Conservation (phyloP, 2,329 filamentous ascomycete genomes). For the Lojkania enalia region DNA sequence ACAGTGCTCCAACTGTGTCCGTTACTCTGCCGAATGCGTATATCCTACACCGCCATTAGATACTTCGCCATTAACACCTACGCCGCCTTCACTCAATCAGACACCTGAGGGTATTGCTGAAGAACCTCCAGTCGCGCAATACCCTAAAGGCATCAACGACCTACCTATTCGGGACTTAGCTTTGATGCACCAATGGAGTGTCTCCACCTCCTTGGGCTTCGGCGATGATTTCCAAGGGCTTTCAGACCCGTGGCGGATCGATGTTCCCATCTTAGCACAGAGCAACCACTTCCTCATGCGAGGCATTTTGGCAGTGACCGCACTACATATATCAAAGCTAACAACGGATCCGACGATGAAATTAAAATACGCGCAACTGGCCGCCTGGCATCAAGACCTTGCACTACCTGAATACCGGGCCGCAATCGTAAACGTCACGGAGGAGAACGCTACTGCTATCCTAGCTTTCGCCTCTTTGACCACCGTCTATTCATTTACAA, state of each 20-base stretch:
- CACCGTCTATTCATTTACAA: conserved; percentile 20
- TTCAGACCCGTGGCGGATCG: conserved; percentile 17
- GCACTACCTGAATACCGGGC: conserved; percentile 22
- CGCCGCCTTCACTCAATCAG: conserved; percentile 5
- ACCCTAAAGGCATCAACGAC: conserved; percentile 1
- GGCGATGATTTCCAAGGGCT: conserved; percentile 15
- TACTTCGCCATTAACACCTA: conserved; percentile 5
- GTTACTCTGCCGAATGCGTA: conserved; percentile 19
- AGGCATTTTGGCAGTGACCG: conserved; percentile 20
- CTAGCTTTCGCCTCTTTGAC: conserved; percentile 20
- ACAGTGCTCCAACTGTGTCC: conserved; percentile 20
- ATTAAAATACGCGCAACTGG: conserved; percentile 13
- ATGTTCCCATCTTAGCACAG: conserved; percentile 18
- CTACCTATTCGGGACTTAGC: conserved; percentile 15
- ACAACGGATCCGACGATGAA: conserved; percentile 4
- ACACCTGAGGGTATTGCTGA: conserved; percentile 14
- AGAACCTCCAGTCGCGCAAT: conserved; percentile 7
- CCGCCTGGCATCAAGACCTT: conserved; percentile 21
- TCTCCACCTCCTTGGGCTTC: conserved; percentile 20
- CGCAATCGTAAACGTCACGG: conserved; percentile 15
- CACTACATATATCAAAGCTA: conserved; percentile 18
- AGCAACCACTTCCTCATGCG: conserved; percentile 24
- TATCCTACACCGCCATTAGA: conserved; percentile 12
- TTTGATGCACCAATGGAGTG: conserved; percentile 24
- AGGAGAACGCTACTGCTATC: conserved; percentile 16